These are phyloP conservation scores for Suillus placidus DNA, from an alignment of 768 basidiomycete species.

Conservation along the genomic window DNA sequence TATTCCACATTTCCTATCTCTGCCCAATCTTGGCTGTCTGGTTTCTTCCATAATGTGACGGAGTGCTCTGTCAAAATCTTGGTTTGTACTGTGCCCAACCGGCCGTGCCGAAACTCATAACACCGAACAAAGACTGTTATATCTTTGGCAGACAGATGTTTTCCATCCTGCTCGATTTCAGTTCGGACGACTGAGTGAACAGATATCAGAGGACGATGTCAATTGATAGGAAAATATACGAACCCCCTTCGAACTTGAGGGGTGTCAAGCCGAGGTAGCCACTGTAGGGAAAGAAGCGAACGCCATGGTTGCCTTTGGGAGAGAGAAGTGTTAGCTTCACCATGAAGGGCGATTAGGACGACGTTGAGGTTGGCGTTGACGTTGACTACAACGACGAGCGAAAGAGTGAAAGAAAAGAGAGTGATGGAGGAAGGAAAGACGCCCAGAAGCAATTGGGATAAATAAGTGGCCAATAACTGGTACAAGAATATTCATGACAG, in stretches of 20 bases:
- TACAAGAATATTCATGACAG: conserved; percentile 34
- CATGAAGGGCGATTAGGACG: conserved; percentile 44
- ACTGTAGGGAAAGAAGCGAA: conserved; percentile 71
- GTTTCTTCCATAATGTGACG: conserved; percentile 70
- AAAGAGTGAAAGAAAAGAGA: conserved; percentile 20
- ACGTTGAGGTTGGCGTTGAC: conserved; percentile 1
- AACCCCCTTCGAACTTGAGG: conserved; percentile 76
- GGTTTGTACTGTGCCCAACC: conserved; percentile 56
- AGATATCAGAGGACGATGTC: conserved; percentile 13
- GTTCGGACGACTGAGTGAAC: conserved; percentile 62
- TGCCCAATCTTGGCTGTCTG: conserved; percentile 55
- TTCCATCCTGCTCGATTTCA: conserved; percentile 68
- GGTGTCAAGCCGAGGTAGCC: conserved; percentile 85
- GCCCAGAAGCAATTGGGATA: conserved; percentile 33
- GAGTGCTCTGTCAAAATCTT: conserved; percentile 71
- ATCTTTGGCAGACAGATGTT: conserved; percentile 65
- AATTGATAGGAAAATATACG: conserved; percentile 29
- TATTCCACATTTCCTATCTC: conserved; percentile 66
- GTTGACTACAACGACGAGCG: conserved; percentile 11
- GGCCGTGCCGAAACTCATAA: conserved; percentile 75
- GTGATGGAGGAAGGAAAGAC: conserved; percentile 29
- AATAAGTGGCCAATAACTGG: conserved; percentile 33
- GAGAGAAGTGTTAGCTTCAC: conserved; percentile 71
- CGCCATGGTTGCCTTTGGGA: conserved; percentile 68
- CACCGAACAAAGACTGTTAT: conserved; percentile 78